Percentiles rank a stretch among this genome's conserved stretches.
Conservation (phyloP, 2,329 filamentous ascomycete species). For the Thermomyces lanuginosus region DNA sequence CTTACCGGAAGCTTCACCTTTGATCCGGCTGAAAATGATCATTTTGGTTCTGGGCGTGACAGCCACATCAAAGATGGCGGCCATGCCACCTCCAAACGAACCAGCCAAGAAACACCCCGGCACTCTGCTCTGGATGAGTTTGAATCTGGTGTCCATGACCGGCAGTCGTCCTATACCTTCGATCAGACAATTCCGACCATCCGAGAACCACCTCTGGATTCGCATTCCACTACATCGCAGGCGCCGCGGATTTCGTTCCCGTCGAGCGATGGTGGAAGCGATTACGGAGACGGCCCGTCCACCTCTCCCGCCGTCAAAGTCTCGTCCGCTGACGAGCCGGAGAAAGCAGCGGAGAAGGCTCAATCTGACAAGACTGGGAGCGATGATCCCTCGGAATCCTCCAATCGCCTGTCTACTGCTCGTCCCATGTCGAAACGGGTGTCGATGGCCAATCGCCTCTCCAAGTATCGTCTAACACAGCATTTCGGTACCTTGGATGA, state of each 20-base stretch:
- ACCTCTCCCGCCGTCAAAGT: slow-evolving; percentile 26
- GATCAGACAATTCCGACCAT: slow-evolving; percentile 4
- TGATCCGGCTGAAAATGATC: too few species aligned
- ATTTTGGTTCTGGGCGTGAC: too few species aligned
- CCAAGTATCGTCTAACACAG: slow-evolving; percentile 12
- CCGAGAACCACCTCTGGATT: slow-evolving; percentile 1
- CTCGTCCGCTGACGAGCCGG: slow-evolving; percentile 10
- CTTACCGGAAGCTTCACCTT: too few species aligned
- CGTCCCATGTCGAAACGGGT: too few species aligned
- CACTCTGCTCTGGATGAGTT: slow-evolving; percentile 4
- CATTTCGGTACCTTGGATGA: slow-evolving; percentile 11
- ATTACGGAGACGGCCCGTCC: slow-evolving; percentile 40
- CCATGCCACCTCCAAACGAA: too few species aligned
- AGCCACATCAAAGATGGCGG: background rate
- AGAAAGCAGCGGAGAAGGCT: slow-evolving; percentile 7
- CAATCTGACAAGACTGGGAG: slow-evolving; percentile 5
- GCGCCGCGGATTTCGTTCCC: slow-evolving; percentile 23
- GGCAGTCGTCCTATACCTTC: background rate
- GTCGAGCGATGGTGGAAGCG: slow-evolving; percentile 35
- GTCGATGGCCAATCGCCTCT: too few species aligned
- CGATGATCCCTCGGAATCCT: background rate
- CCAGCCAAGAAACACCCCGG: too few species aligned
- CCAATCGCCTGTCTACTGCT: too few species aligned
- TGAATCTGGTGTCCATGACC: slow-evolving; percentile 4
- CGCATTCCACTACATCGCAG: slow-evolving; percentile 1